A percentile compares a stretch with the other conserved stretches of the same genome.
Conservation (phyloP, 805 yeast species). For the Nakazawaea peltata region DNA sequence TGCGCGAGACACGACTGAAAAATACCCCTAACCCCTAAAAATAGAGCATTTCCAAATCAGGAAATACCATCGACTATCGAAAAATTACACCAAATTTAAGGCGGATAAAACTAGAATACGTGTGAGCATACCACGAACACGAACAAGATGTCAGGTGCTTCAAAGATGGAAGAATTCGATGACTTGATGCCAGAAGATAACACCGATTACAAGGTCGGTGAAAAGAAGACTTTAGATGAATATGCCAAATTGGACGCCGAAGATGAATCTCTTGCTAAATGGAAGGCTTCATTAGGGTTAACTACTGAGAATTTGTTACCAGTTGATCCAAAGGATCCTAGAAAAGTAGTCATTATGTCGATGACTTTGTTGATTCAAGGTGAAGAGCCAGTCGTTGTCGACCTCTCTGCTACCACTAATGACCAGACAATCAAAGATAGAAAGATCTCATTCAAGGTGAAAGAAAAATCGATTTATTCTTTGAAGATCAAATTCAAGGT, state of each 20-base stretch:
- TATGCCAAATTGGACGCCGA: conserved; percentile 79
- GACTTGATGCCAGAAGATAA: conserved; percentile 56
- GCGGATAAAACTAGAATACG: no score
- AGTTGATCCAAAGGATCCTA: conserved; percentile 59
- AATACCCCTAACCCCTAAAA: no score
- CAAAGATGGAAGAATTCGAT: conserved; percentile 32
- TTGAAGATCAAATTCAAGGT: conserved; percentile 71
- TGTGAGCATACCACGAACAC: no score
- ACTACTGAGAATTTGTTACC: conserved; percentile 47
- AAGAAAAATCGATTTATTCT: conserved; percentile 70
- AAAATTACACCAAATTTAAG: no score
- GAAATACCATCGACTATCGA: no score
- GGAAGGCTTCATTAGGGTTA: conserved; percentile 87
- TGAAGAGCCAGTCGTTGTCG: conserved; percentile 57
- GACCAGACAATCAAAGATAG: conserved; percentile 41
- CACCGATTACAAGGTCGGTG: conserved; percentile 56
- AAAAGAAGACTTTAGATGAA: conserved; percentile 76
- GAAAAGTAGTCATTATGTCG: conserved; percentile 73
- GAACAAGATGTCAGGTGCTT: no score
- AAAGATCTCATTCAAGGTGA: conserved; percentile 64
- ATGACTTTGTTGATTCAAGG: conserved; percentile 67
- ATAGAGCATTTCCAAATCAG: no score
- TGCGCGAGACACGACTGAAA: no score
- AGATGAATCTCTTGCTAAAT: conserved; percentile 82
- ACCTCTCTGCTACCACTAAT: conserved; percentile 55